Evolutionary conservation across 371 early-diverging fungal genomes (phyloP).

Genomic region (Polyrhizophydium stewartii): DNA sequence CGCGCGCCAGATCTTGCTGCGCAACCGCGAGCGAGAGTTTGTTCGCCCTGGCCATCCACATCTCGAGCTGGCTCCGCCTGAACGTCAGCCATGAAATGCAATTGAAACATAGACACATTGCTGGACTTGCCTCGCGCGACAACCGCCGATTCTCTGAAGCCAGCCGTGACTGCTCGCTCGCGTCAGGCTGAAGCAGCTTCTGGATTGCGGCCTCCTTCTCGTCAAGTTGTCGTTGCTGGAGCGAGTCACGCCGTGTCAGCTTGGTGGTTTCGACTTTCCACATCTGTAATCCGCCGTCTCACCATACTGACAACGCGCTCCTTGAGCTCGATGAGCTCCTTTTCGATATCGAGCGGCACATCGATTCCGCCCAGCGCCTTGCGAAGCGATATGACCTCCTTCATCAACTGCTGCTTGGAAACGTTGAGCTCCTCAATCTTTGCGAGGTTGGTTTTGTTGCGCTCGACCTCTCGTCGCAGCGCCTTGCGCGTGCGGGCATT

Average conservation of each 20-base stretch:
- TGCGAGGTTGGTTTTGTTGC: background rate
- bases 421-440: constrained; percentile 18
- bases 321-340: background rate
- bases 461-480: constrained; percentile 20
- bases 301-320: background rate
- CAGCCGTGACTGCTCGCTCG: constrained; percentile 8
- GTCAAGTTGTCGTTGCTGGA: constrained; percentile 14
- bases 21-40: constrained; percentile 20
- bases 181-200: constrained; percentile 16
- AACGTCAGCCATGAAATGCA: too few relatives aligned
- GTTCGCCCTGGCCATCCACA: constrained; percentile 21
- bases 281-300: background rate
- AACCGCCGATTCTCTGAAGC: constrained; percentile 15
- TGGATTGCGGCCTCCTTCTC: constrained; percentile 26
- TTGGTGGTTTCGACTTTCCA: constrained; percentile 6
- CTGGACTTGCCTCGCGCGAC: constrained; percentile 13
- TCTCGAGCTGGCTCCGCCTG: constrained; percentile 22
- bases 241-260: background rate
- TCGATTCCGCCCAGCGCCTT: constrained; percentile 12
- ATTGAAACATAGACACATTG: background rate
- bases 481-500: constrained; percentile 26
- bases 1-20: constrained; percentile 2
- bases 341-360: background rate
- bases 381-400: constrained; percentile 15
- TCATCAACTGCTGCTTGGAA: constrained; percentile 17